Evolutionary conservation across 495 filamentous ascomycete species (phyloP), one percentile per base, ranked within the genome.

Genomic region (Penicillium macrosclerotiorum): DNA sequence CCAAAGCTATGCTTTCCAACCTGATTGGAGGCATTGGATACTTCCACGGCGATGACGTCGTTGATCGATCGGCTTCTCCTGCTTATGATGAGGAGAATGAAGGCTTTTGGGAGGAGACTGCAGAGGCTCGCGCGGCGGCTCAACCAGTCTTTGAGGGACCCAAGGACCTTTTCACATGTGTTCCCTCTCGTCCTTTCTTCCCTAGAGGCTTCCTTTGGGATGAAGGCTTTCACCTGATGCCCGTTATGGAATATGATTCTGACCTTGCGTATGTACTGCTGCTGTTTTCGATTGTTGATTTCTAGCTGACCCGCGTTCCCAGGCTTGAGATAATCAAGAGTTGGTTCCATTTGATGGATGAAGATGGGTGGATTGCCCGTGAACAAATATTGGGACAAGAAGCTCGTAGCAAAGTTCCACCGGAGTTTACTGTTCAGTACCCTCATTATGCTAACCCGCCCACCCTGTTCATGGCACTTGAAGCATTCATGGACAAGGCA

Each of bases 361-460:
- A 93, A 30, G 90, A 97, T 60, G 93, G 93, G 35, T 98, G 93
- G 93, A 97, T 98, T 68, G 89, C 81, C 4, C 86, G 93, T 30
- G 93, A 98, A 66, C 94, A 97, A 67, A 98, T 98, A 41, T 79
- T 98, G 7, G 93, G 93, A 36, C 64, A 77, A n/a, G 93, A 98
- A 67, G 93, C 93, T 27, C 83, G 93, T 35, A 95, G 87, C 72
- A 98, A 97, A 67, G 93, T 98, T 9, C 93, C 93, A 1, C 59
- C 68, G n/a, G 91, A 98, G 64, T 98, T 98, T 63, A 94, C 96
- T 49, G 78, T 88, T 23, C 93, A 98, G 55, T 97, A 96, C 63
- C 93, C 93, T 20, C 93, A 97, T 64, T 96, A 97, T 57, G 93
- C 93, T 37, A 98, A 98, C 65, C 94, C 93, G 0, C 93, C 93